Percentiles rank a stretch among this genome's conserved stretches.
phyloP scores from a whole-genome alignment of 2,329 filamentous ascomycete genomes.

The Tolypocladium amazonense region DNA sequence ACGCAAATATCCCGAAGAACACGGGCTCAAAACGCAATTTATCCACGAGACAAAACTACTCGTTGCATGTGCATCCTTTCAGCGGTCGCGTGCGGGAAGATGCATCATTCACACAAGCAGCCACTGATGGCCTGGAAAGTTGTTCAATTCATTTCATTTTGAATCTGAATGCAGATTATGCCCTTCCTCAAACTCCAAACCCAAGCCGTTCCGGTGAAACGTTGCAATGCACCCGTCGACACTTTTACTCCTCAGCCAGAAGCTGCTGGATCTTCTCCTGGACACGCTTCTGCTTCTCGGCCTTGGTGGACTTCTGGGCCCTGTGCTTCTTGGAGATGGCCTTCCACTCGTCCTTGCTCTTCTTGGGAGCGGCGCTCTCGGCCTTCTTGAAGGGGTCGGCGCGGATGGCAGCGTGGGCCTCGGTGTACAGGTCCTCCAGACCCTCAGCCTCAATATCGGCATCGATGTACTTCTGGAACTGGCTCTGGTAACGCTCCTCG shows the following conservation, averaged over 20 bases:
- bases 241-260: conserved; percentile 37
- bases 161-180: conserved; percentile 20
- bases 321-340: conserved; percentile 86
- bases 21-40: not conserved
- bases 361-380: conserved; percentile 66
- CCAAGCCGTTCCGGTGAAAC: conserved; percentile 14
- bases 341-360: conserved; percentile 97
- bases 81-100: not conserved
- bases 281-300: conserved; percentile 72
- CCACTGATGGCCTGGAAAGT: not conserved
- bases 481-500: conserved; percentile 97
- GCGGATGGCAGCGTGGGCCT: conserved; percentile 93
- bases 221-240: conserved; percentile 1
- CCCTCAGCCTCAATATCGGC: conserved; percentile 93
- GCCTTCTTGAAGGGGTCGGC: conserved; percentile 97
- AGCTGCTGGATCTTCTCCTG: conserved; percentile 87
- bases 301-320: conserved; percentile 67
- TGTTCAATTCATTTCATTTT: conserved; percentile 22
- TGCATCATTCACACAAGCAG: not conserved
- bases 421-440: conserved; percentile 90
- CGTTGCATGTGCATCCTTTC: not conserved
- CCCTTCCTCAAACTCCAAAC: conserved; percentile 27
- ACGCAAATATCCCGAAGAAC: not conserved
- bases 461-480: conserved; percentile 97
- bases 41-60: no score